These are phyloP conservation scores for Pythium phragmiticola DNA, from an alignment of 352 stramenopile genomes.

Conservation along the genomic window DNA sequence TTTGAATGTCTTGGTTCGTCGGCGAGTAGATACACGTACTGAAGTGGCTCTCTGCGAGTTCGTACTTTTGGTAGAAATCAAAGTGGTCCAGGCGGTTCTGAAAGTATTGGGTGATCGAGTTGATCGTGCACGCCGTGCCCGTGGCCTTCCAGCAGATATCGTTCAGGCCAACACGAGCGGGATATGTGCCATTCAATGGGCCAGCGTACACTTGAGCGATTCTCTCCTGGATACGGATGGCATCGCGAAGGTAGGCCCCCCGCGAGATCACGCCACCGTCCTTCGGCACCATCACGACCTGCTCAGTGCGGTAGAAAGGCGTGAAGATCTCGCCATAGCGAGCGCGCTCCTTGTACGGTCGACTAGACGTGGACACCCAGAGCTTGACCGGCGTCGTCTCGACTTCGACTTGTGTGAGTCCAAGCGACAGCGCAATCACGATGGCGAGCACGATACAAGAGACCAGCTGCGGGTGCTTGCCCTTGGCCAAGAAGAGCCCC, in stretches of 20 bases:
- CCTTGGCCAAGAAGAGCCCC: slow-evolving; percentile 36
- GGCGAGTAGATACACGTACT: slow-evolving; percentile 44
- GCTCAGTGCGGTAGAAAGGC: slow-evolving; percentile 51
- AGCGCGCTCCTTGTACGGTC: slow-evolving; percentile 40
- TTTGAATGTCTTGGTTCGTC: slow-evolving; percentile 39
- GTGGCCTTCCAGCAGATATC: slow-evolving; percentile 60
- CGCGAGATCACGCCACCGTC: slow-evolving; percentile 44
- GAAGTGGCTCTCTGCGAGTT: slow-evolving; percentile 42
- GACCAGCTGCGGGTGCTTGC: slow-evolving; percentile 27
- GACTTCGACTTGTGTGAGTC: slow-evolving; percentile 37
- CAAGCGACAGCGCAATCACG: slow-evolving; percentile 21
- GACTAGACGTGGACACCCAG: slow-evolving; percentile 46
- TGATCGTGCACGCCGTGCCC: slow-evolving; percentile 48
- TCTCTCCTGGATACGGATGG: slow-evolving; percentile 44
- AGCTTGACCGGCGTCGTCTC: slow-evolving; percentile 56
- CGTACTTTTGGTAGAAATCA: slow-evolving; percentile 51
- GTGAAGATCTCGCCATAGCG: slow-evolving; percentile 53
- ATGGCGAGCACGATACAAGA: slow-evolving; percentile 28
- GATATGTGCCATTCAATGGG: slow-evolving; percentile 11
- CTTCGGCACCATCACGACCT: slow-evolving; percentile 54
- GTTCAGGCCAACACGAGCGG: slow-evolving; percentile 31
- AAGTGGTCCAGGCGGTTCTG: slow-evolving; percentile 63
- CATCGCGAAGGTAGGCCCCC: slow-evolving; percentile 42
- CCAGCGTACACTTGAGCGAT: slow-evolving; percentile 26
- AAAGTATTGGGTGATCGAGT: slow-evolving; percentile 67